Evolutionary conservation across 805 yeast species (phyloP), one percentile per base, ranked within the genome.

Genomic region (Ogataea pini): DNA sequence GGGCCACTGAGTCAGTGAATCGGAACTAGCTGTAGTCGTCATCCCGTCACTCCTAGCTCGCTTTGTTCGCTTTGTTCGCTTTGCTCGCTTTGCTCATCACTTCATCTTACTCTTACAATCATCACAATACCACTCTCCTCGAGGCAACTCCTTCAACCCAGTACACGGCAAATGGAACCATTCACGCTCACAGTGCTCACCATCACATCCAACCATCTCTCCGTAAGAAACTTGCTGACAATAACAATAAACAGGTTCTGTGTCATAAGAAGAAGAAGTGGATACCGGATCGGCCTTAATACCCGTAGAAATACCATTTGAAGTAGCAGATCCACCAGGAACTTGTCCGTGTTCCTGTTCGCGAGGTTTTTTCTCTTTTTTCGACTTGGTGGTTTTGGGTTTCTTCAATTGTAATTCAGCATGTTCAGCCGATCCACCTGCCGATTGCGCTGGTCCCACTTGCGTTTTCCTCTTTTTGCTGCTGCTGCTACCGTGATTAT

Each of bases 121-220:
- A 47, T 83, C 83, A 62, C 92, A 86, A 58, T 79, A 84, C 92
- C 92, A 86, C 59, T 84, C 85, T 10, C 90, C 90, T 71, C 84
- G 86, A 2, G 97, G 98, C 4, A 92, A 79, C 42, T 89, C 83
- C 43, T 84, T 81, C 58, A 90, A 76, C 0, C 96, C 96, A 36
- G 89, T 86, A 68, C 98, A 91, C 14, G 95, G 95, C 57, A 92
- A 72, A 72, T 91, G 98, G 70, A 91, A 91, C 98, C 98, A 91
- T 67, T 91, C 98, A 46, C 89, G 75, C 64, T 83, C 83, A 72
- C 98, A 92, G 49, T 84, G 82, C 29, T 88, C 91, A 10, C 97
- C 97, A 62, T 94, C 99, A 70, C 99, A 94, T 2, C 96, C 99
- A 51, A 94, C 97, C 99, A 94, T 94, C 62, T 94, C 98, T 16